Conservation (phyloP, 2,329 filamentous ascomycete genomes). For the Grosmannia serpens region DNA sequence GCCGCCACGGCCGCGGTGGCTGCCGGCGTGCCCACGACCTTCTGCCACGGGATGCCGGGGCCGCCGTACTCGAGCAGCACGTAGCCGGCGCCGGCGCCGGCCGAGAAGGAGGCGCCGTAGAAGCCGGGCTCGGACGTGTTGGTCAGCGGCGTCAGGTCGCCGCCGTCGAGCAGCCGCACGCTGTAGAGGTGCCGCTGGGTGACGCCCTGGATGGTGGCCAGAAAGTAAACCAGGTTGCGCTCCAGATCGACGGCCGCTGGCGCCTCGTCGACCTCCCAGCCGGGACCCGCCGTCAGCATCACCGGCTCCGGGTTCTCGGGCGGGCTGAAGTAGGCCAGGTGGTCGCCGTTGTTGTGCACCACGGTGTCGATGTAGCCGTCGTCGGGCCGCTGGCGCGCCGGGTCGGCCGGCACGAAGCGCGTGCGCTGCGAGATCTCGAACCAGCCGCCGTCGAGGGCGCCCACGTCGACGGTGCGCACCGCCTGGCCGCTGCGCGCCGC, state of each 20-base stretch:
- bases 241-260: conserved; percentile 76
- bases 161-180: conserved; percentile 73
- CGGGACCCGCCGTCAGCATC: conserved; percentile 66
- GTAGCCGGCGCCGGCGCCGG: conserved; percentile 65
- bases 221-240: conserved; percentile 83
- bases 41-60: conserved; percentile 81
- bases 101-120: conserved; percentile 76
- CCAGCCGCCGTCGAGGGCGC: conserved; percentile 88
- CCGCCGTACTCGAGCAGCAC: conserved; percentile 76
- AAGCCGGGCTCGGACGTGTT: conserved; percentile 64
- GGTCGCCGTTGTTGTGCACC: conserved; percentile 76
- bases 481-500: conserved; percentile 60
- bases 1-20: conserved; percentile 18
- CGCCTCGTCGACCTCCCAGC: conserved; percentile 84
- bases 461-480: conserved; percentile 68
- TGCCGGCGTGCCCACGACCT: conserved; percentile 67
- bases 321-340: conserved; percentile 86
- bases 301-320: conserved; percentile 71
- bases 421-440: conserved; percentile 88
- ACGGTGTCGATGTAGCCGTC: conserved; percentile 92
- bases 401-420: conserved; percentile 74
- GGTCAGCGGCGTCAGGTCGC: conserved; percentile 52
- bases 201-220: conserved; percentile 74
- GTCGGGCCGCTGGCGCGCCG: conserved; percentile 58
- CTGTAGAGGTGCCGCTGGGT: conserved; percentile 88